phyloP scores from a whole-genome alignment of 1,284 basidiomycete genomes.

The Fistulinella staudtii region DNA sequence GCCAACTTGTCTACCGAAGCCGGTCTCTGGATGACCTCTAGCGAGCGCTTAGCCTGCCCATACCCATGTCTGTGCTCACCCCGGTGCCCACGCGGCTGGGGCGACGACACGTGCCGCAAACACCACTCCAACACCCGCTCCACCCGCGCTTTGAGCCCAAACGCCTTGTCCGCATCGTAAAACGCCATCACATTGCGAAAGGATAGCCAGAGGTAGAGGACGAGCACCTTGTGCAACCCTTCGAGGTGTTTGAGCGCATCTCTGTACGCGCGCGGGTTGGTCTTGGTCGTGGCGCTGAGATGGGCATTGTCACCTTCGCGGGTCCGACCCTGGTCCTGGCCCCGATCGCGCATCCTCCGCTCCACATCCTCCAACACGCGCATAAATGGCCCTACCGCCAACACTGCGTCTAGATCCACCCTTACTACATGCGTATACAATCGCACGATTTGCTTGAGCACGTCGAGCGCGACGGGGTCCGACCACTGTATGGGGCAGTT shows the following conservation, averaged over 20 bases:
- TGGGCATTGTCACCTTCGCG: too few species aligned
- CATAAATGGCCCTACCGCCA: conserved; percentile 41
- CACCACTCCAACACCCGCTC: conserved; percentile 71
- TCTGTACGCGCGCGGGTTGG: conserved; percentile 11
- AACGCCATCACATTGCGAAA: conserved; percentile 78
- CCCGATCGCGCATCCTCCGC: conserved; percentile 6
- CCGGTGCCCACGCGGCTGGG: too few species aligned
- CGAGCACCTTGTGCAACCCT: conserved; percentile 76
- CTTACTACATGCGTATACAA: conserved; percentile 34
- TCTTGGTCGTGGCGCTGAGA: not conserved
- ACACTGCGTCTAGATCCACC: conserved; percentile 35
- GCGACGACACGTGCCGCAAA: conserved; percentile 41
- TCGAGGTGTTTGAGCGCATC: conserved; percentile 58
- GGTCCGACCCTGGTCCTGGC: not conserved
- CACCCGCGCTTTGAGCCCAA: conserved; percentile 56
- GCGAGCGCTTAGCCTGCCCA: not conserved
- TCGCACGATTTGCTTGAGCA: conserved; percentile 36
- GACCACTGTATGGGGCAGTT: conserved; percentile 46
- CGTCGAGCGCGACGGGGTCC: conserved; percentile 32
- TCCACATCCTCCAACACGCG: conserved; percentile 44
- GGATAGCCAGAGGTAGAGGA: conserved; percentile 85
- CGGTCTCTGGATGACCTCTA: not conserved
- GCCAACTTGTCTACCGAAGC: conserved; percentile 9
- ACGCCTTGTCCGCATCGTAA: conserved; percentile 51
- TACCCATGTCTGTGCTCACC: not conserved